phyloP scores from a whole-genome alignment of 495 filamentous ascomycete genomes.

The Podospora pseudocomata region DNA sequence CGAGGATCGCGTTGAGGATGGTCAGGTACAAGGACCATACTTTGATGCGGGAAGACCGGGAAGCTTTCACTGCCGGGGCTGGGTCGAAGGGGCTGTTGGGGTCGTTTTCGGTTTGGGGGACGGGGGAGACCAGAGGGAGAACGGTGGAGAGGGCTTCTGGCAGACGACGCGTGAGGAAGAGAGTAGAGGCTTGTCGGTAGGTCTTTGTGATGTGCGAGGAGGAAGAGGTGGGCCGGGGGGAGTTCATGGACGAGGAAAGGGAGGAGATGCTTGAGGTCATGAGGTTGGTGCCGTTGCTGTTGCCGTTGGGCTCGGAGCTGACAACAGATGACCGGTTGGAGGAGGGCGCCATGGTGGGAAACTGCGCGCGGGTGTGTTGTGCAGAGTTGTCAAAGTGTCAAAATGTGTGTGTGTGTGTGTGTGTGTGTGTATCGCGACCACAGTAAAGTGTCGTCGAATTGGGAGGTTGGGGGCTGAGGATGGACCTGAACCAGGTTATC shows the following conservation, averaged over 20 bases:
- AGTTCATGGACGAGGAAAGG: constrained; percentile 43
- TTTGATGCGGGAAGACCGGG: constrained; percentile 78
- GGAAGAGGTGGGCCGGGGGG: constrained; percentile 51
- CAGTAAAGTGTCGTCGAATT: background rate
- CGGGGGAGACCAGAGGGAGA: constrained; percentile 63
- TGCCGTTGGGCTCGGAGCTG: background rate
- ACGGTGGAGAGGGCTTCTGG: constrained; percentile 82
- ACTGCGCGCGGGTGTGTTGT: constrained; percentile 5
- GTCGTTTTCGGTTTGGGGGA: constrained; percentile 38
- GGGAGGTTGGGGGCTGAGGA: background rate
- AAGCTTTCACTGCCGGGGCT: constrained; percentile 70
- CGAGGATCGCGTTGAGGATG: constrained; percentile 82
- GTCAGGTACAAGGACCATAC: constrained; percentile 97
- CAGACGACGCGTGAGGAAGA: constrained; percentile 88
- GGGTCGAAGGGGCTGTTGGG: constrained; percentile 37
- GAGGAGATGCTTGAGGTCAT: constrained; percentile 49
- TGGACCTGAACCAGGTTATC: background rate
- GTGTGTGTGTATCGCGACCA: background rate
- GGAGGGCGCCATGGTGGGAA: constrained; percentile 29
- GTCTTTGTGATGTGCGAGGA: constrained; percentile 70
- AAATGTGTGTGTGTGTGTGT: background rate
- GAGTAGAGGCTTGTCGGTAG: constrained; percentile 83
- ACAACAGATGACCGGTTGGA: constrained; percentile 32
- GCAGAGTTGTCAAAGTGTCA: background rate
- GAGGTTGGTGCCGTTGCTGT: constrained; percentile 23